Evolutionary conservation across 305 asterid genomes (phyloP).

Genomic region (Fraxinus platypoda): DNA sequence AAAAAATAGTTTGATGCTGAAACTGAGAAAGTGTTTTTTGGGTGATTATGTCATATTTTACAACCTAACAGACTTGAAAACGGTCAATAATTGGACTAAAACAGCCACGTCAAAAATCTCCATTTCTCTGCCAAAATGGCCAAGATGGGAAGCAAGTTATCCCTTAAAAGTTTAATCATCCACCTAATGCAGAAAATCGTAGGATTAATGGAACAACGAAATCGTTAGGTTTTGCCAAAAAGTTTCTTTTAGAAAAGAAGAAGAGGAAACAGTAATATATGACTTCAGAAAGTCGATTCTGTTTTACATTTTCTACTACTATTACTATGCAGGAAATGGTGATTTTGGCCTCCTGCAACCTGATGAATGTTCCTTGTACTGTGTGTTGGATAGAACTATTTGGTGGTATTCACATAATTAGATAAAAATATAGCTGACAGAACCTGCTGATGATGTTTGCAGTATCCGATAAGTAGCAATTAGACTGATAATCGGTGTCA

Average conservation of each 20-base stretch:
- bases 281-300: neutral
- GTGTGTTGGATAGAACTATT: neutral
- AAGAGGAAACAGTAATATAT: neutral
- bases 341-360: neutral
- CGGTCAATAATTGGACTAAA: neutral
- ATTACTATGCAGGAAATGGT: neutral
- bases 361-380: neutral
- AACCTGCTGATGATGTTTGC: neutral
- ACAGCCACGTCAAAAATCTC: neutral
- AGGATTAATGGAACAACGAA: neutral
- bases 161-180: neutral
- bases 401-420: neutral
- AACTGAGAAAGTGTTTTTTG: too few relatives aligned
- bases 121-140: neutral
- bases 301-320: neutral
- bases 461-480: neutral
- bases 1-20: neutral
- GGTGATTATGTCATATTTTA: neutral
- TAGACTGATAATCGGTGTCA: neutral
- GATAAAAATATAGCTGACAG: neutral
- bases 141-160: neutral
- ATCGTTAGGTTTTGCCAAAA: neutral
- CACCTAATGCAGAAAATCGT: neutral
- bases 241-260: neutral
- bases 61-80: neutral